Base-by-base conservation (phyloP, 768 basidiomycete species). In the Lentinus brumalis region DNA sequence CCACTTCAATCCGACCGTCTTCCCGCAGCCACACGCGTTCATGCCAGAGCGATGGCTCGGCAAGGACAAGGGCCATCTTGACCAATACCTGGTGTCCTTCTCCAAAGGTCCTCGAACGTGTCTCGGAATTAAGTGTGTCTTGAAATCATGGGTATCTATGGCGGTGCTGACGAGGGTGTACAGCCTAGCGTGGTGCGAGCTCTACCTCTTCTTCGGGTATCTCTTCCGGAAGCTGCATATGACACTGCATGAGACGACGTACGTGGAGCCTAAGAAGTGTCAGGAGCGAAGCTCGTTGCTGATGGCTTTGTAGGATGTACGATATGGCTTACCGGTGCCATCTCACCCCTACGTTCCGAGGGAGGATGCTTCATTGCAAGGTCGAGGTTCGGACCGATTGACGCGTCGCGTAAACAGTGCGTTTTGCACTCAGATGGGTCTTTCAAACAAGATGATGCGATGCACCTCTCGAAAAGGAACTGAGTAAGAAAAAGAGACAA, bases 91-190 rank as follows among this genome's bases (percentile, higher is more conserved):
- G 9, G 77, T 79, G 6, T 64, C 76, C 15, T 80, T 82, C 62
- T 78, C 77, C 26, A 79, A 76, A 63, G 81, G 80, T 0, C 78
- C 79, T 6, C 66, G 81, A n/a, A 76, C 75, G 50, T 81, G 81
- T 57, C 58, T 80, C 5, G 79, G 79, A 11, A 75, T 79, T 26
- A 80, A 80, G 78, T 81, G 45, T 31, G 78, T 67, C 15, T 50
- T 26, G 26, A 31, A 46, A 18, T 15, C 29, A 46, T 53, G 21
- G 4, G 7, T 14, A 35, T 38, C 10, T 21, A 21, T 3, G 35
- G 11, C 3, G 35, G 57, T 26, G 21, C 21, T 26, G 21, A 26
- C 21, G 21, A 26, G 21, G 21, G 21, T 26, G 21, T 26, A 26
- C 59, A 81, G 79, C 60, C 71, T 82, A 14, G 81, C 75, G 8